These are phyloP conservation scores for thale cress (Arabidopsis thaliana) DNA, from an alignment of 345 rosid genomes.

Conservation along the genomic window DNA sequence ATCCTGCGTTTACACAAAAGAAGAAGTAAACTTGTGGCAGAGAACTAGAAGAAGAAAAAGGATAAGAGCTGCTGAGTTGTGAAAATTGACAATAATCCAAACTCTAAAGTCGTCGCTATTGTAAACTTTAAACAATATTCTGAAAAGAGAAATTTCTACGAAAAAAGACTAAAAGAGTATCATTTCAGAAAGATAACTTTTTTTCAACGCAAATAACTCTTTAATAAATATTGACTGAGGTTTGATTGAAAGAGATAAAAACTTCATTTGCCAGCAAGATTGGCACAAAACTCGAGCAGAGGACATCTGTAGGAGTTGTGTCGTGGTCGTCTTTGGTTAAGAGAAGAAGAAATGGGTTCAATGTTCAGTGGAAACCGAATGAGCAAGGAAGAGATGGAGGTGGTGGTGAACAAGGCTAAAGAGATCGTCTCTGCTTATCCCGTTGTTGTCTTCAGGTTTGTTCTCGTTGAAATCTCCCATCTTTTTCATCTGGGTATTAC, in stretches of 20 bases:
- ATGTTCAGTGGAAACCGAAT: slow-evolving; percentile 49
- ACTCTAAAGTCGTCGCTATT: too few relatives aligned
- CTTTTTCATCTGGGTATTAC: not conserved
- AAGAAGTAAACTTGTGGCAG: not conserved
- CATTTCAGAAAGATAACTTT: too few relatives aligned
- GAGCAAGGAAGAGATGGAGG: slow-evolving; percentile 54
- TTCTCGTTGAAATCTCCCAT: not conserved
- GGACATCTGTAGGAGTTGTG: slow-evolving; percentile 31
- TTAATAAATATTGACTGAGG: too few relatives aligned
- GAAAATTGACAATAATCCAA: not conserved
- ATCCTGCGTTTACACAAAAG: not conserved
- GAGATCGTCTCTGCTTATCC: slow-evolving; percentile 64
- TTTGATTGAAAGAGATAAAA: too few relatives aligned
- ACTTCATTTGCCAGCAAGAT: slow-evolving; percentile 24
- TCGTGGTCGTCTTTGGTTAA: not conserved
- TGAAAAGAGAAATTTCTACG: too few relatives aligned
- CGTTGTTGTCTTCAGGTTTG: slow-evolving; percentile 57
- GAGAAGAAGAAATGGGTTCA: slow-evolving; percentile 45
- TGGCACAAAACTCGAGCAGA: slow-evolving; percentile 28
- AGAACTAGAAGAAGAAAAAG: not conserved
- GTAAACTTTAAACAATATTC: too few relatives aligned
- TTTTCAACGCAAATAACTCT: too few relatives aligned
- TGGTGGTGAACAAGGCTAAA: slow-evolving; percentile 58
- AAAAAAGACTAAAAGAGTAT: too few relatives aligned
- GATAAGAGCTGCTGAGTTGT: not conserved